A percentile compares a stretch with the other conserved stretches of the same genome.
Conservation (phyloP, 2,329 filamentous ascomycete species). For the Torrubiellomyces zombiae region DNA sequence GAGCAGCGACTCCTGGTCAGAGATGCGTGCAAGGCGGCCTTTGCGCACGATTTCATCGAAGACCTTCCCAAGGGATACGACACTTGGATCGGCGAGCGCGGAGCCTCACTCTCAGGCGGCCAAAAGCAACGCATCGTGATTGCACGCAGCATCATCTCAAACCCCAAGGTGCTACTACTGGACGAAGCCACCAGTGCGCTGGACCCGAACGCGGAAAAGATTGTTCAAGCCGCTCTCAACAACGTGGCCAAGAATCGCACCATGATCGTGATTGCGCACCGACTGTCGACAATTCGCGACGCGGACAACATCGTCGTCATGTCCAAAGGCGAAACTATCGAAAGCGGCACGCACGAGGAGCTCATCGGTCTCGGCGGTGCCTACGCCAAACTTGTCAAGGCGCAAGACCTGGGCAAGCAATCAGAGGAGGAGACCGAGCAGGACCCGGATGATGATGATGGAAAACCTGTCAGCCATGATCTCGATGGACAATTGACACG, state of each 20-base stretch:
- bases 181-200: constrained; percentile 52
- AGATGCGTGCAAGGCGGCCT: constrained; percentile 31
- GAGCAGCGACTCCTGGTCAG: constrained; percentile 27
- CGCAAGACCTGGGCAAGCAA: constrained; percentile 19
- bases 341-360: constrained; percentile 44
- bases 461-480: constrained; percentile 11
- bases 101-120: constrained; percentile 47
- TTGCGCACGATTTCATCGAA: constrained; percentile 35
- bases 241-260: constrained; percentile 39
- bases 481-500: constrained; percentile 9
- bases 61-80: constrained; percentile 37
- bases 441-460: constrained; percentile 6
- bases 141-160: constrained; percentile 46
- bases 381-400: constrained; percentile 32
- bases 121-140: constrained; percentile 52
- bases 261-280: constrained; percentile 50
- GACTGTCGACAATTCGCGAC: constrained; percentile 39
- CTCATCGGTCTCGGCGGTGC: constrained; percentile 30
- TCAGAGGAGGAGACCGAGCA: constrained; percentile 2
- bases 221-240: constrained; percentile 39
- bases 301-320: constrained; percentile 54
- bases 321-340: constrained; percentile 38
- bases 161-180: constrained; percentile 45
- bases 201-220: constrained; percentile 26
- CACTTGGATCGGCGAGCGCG: constrained; percentile 46